These are phyloP conservation scores for Solanum lycopersicoides DNA, from an alignment of 257 asterid species.

Conservation along the genomic window DNA sequence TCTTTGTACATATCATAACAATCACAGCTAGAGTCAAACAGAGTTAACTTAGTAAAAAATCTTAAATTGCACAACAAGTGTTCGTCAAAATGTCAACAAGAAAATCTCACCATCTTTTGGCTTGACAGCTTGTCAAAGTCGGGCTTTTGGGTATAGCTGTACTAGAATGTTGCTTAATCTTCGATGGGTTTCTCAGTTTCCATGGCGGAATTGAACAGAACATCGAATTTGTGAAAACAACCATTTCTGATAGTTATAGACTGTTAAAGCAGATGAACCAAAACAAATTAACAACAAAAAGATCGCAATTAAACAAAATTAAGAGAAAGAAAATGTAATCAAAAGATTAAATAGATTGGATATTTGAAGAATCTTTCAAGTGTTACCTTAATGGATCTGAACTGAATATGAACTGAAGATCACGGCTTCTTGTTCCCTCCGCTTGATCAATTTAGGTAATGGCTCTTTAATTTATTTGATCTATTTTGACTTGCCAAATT, in stretches of 20 bases:
- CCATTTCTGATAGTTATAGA: not conserved
- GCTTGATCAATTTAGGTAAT: not conserved
- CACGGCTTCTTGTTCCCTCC: not conserved
- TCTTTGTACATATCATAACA: conserved; percentile 55
- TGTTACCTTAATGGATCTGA: not conserved
- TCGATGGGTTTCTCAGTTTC: not conserved
- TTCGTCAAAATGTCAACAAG: not conserved
- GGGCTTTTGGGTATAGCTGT: not conserved
- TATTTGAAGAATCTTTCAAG: not conserved
- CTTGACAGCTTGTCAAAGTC: not conserved
- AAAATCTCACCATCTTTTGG: conserved; percentile 31
- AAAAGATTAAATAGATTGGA: not conserved
- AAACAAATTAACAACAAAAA: not conserved
- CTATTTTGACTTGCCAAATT: no score
- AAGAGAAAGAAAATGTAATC: not conserved
- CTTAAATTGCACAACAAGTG: not conserved
- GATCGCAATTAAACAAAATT: not conserved
- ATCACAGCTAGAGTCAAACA: conserved; percentile 29
- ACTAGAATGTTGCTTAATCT: not conserved
- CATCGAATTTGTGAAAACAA: not conserved
- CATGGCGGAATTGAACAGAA: not conserved
- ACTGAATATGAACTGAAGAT: not conserved
- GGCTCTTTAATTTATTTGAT: no score
- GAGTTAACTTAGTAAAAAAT: not conserved
- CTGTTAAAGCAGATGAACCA: not conserved